Evolutionary conservation across 768 basidiomycete species (phyloP), one percentile per base, ranked within the genome.

Genomic region (Ramaria rubella): DNA sequence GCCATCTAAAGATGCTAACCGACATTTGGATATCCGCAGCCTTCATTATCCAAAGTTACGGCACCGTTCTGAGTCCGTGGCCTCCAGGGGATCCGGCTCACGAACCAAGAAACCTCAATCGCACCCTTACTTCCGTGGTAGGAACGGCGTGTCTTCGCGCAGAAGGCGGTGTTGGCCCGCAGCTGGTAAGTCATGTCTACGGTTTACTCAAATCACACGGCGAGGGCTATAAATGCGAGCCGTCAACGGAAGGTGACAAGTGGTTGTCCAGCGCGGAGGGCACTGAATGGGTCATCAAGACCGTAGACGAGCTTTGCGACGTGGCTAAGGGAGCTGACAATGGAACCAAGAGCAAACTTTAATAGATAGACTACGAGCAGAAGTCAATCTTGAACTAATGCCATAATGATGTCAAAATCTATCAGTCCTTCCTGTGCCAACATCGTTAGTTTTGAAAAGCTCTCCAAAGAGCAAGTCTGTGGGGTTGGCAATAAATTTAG

Each of bases 201-300:
- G 93, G 93, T 12, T 78, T 95, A 62, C 82, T 93, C 66, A 95
- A 94, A 70, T 88, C 90, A 21, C 85, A 86, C 55, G 65, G 58
- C 44, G 27, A 45, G 9, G 42, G 36, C n/a, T 56, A 56, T 19
- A 65, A 78, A 48, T 74, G 75, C 45, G 77, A 80, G 52, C 77
- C 78, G 33, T 74, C 81, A 61, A 83, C 72, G 61, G 78, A 80
- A 62, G 88, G 87, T 69, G 90, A 91, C 67, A 75, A 72, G 57
- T 94, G 86, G 85, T 79, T 94, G 38, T 77, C 87, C 23, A 87
- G 80, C 59, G 91, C 93, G 66, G 87, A 92, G 69, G 92, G 92
- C 31, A 81, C 87, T 19, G 87, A 87, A 72, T 94, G 92, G 92
- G 84, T 94, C 50, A 75, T 94, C 64, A 83, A 85, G 65, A 86